phyloP scores from a whole-genome alignment of 257 asterid species.

The Cynanchum wilfordii region DNA sequence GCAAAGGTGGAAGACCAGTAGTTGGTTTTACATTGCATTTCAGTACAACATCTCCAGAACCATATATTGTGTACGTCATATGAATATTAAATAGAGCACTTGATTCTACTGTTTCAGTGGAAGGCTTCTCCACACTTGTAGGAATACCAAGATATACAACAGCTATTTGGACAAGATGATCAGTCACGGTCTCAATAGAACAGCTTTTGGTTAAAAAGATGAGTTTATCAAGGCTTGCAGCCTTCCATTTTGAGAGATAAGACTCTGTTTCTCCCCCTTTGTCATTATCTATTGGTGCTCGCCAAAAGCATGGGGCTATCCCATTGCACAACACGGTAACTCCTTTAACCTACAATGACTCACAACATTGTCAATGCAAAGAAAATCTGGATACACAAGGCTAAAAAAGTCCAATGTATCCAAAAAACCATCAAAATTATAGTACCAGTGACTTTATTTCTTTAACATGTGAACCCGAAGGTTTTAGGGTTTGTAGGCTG shows the following conservation, averaged over 20 bases:
- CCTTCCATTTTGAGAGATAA: constrained; percentile 72
- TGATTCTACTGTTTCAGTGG: constrained; percentile 27
- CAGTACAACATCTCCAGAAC: constrained; percentile 78
- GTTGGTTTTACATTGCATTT: constrained; percentile 68
- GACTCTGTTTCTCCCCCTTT: constrained; percentile 79
- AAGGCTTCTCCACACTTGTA: constrained; percentile 27
- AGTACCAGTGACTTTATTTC: neutral
- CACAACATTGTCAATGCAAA: constrained; percentile 1
- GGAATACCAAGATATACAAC: constrained; percentile 49
- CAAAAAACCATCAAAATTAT: neutral
- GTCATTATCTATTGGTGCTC: constrained; percentile 97
- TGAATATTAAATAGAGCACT: constrained; percentile 43
- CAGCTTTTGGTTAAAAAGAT: constrained; percentile 48
- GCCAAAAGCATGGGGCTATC: constrained; percentile 89
- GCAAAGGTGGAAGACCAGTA: constrained; percentile 80
- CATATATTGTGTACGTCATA: constrained; percentile 51
- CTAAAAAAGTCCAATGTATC: neutral
- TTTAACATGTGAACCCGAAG: neutral
- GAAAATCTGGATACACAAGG: neutral
- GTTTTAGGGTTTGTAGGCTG: neutral
- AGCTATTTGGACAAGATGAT: constrained; percentile 48
- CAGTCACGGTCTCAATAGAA: constrained; percentile 37
- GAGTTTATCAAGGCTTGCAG: constrained; percentile 53
- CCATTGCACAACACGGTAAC: constrained; percentile 63
- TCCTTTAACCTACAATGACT: constrained; percentile 50